Percentiles rank a stretch among this genome's conserved stretches.
Conservation (phyloP, 1,139 yeast genomes). For the Blastobotrys proliferans region DNA sequence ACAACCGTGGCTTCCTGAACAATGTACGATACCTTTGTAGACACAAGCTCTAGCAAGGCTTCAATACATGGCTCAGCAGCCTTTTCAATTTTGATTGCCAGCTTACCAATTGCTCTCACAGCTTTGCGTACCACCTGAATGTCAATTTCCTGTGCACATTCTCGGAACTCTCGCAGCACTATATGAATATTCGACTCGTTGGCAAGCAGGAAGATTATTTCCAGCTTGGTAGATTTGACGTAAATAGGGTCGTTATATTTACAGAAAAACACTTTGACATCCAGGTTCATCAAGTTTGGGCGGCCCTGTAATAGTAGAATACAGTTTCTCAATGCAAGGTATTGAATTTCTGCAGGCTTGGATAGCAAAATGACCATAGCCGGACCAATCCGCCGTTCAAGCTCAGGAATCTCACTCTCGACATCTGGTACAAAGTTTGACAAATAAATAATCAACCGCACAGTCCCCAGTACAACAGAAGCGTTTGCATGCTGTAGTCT, state of each 20-base stretch:
- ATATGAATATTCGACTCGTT: conserved; percentile 54
- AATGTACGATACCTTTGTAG: conserved; percentile 67
- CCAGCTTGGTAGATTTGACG: conserved; percentile 86
- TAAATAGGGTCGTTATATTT: conserved; percentile 82
- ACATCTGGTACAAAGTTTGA: conserved; percentile 56
- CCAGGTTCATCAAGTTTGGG: conserved; percentile 58
- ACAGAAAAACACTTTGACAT: conserved; percentile 75
- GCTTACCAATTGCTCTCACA: conserved; percentile 81
- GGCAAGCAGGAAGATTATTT: conserved; percentile 77
- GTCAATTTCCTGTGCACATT: conserved; percentile 83
- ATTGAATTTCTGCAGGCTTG: conserved; percentile 81
- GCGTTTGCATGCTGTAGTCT: conserved; percentile 78
- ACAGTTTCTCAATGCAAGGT: conserved; percentile 75
- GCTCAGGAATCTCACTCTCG: conserved; percentile 43
- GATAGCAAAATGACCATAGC: conserved; percentile 68
- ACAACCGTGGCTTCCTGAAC: conserved; percentile 80
- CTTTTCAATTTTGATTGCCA: conserved; percentile 68
- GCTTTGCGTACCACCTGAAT: conserved; percentile 83
- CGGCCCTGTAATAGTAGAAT: conserved; percentile 68
- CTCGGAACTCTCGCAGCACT: conserved; percentile 73
- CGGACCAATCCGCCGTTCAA: conserved; percentile 62
- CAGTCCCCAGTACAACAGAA: conserved; percentile 73
- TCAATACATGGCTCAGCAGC: conserved; percentile 63
- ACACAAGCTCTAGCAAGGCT: conserved; percentile 54
- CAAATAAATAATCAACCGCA: conserved; percentile 67